Evolutionary conservation across 2,329 filamentous ascomycete genomes (phyloP), one percentile per base, ranked within the genome.

Genomic region (Pseudocercospora musae): DNA sequence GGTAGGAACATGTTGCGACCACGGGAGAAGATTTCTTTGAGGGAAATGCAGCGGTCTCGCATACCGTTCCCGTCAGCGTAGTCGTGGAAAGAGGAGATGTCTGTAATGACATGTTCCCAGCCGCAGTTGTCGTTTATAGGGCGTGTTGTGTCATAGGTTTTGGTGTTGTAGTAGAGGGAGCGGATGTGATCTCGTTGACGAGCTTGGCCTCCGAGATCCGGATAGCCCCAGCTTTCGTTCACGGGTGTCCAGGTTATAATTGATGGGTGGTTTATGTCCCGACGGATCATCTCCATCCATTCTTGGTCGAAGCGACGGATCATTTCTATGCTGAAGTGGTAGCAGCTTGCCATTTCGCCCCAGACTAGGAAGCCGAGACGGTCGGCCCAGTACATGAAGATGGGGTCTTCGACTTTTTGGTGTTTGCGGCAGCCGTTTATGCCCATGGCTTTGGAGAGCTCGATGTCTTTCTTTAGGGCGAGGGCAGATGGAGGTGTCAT

Each of bases 111-210:
- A 65, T 89, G 87, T 70, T 89, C 86, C 87, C 87, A 89, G 33
- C 87, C 87, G 66, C 87, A 89, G 73, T 90, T 89, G 73, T 89
- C 87, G 69, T 89, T 90, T 70, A 90, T 80, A 15, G 86, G 86
- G 5, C 87, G 77, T 0, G 84, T 88, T 1, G 84, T 80, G 66
- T 90, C 87, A 1, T 89, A 78, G 0, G 80, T 80, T 69, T 88
- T 89, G 9, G 87, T 89, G 61, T 83, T 72, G 68, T 86, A 85
- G 71, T 89, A 89, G 1, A 89, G 78, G 15, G 82, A 80, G 20
- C 86, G 82, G 53, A 89, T 81, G 68, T 89, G 87, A 69, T 88
- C 83, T 13, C 87, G 80, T 73, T 90, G 86, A 60, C 84, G 79
- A 6, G 81, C 76, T 59, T 80, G 82, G 52, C 82, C 79, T 63